A percentile compares a stretch with the other conserved stretches of the same genome.
These are phyloP conservation scores for Linnemannia hyalina DNA, from an alignment of 192 early-diverging fungal species.

Conservation along the genomic window DNA sequence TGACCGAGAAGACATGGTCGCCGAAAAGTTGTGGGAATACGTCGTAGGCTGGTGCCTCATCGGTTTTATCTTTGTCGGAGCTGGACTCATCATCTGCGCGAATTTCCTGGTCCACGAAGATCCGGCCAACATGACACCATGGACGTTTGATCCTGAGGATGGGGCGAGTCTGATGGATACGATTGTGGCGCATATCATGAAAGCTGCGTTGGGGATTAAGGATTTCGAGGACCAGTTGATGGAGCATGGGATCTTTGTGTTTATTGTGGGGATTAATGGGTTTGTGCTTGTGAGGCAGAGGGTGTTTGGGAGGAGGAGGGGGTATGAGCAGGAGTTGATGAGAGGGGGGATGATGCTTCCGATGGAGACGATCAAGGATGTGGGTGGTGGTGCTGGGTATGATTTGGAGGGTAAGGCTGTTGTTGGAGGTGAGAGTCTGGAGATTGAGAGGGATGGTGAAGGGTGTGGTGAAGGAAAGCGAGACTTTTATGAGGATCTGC, in stretches of 20 bases:
- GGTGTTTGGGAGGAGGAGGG: slow-evolving; percentile 25
- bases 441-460: slow-evolving; percentile 39
- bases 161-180: slow-evolving; percentile 35
- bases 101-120: slow-evolving; percentile 15
- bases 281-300: slow-evolving; percentile 33
- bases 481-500: neutral
- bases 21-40: slow-evolving; percentile 42
- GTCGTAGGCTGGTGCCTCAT: slow-evolving; percentile 43
- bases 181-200: slow-evolving; percentile 32
- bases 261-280: slow-evolving; percentile 45
- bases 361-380: slow-evolving; percentile 24
- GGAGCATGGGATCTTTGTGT: slow-evolving; percentile 49
- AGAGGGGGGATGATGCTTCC: slow-evolving; percentile 46
- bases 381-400: slow-evolving; percentile 4
- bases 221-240: slow-evolving; percentile 46
- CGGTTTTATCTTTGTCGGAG: slow-evolving; percentile 21
- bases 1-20: neutral
- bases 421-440: neutral
- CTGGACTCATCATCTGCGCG: slow-evolving; percentile 20
- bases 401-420: neutral
- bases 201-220: slow-evolving; percentile 31
- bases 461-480: slow-evolving; percentile 59
- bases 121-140: slow-evolving; percentile 8
- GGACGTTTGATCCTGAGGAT: slow-evolving; percentile 33
- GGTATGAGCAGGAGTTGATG: slow-evolving; percentile 32